Evolutionary conservation across 1,284 basidiomycete species (phyloP), one percentile per base, ranked within the genome.

Genomic region (Ganoderma sinense): DNA sequence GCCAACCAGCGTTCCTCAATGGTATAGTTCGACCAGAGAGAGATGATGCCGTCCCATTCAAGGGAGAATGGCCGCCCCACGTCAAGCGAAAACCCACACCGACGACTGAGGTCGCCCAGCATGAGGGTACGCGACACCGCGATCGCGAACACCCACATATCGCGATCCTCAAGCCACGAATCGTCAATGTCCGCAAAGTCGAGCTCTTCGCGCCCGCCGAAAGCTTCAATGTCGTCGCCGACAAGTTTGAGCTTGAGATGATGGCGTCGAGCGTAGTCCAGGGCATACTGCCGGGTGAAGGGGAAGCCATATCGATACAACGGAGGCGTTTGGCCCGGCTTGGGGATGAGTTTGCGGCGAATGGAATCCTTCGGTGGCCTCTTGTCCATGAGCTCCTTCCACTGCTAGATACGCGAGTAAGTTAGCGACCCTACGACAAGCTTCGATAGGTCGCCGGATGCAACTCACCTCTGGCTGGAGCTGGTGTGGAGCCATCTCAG

Each of bases 1-100:
- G 29, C 29, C 13, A 33, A 10, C 29, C 29, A 60, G 20, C 39
- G 31, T 40, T 36, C 58, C 39, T 60, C 58, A 2, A 36, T 11
- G 36, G 16, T 60, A 18, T 60, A 33, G 23, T 39, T 60, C 58
- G 58, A 60, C 58, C 58, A 60, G 14, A 60, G 58, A 33, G 58
- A 60, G 13, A 60, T 20, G 58, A 60, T 40, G 13, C 58, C 33
- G 4, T 60, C 39, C 58, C 58, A 60, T 3, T 60, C 58, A 13
- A 36, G n/a, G 2, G 29, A 18, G 31, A 39, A 40, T 1, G 58
- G 33, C 16, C 39, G 58, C 4, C 33, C 33, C 6, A 29, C 6
- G 5, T 51, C 48, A 23, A 51, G 48, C 23, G 48, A 13, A 23
- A 51, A 51, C 11, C 23, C 48, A 51, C 48, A 51, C 23, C 48